Evolutionary conservation across 139 green algal genomes (phyloP), one percentile per base, ranked within the genome.

Genomic region (Pedinophyceae sp.): DNA sequence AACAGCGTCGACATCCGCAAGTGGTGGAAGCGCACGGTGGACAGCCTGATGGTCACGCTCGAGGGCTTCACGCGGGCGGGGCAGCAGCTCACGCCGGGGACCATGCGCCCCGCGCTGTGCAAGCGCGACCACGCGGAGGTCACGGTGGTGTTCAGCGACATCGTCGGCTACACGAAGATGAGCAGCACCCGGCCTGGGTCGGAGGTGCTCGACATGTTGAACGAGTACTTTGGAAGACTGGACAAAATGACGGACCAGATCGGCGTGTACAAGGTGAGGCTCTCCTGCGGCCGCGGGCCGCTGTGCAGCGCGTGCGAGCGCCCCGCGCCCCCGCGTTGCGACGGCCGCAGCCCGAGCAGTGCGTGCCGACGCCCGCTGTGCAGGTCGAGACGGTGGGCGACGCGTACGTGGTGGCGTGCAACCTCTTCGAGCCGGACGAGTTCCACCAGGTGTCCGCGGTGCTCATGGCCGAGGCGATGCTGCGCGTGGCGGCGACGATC

Each of bases 361-460:
- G n/a, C n/a, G n/a, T n/a, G n/a, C n/a, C n/a, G n/a, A n/a, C n/a
- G n/a, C n/a, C n/a, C n/a, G n/a, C 15, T n/a, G n/a, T n/a, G n/a
- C n/a, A n/a, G n/a, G n/a, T n/a, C 45, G 61, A 68, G 23, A 68
- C 61, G 3, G 30, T 68, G 3, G 61, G 61, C 18, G 61, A 68
- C 55, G 57, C 52, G 7, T 68, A 68, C 19, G 23, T 27, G 4
- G 43, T 23, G 19, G 4, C 43, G 19, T n/a, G 19, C 43, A 7
- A 18, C 18, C 13, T 50, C 19, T 7, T 50, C 5, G 13, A 50
- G 15, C 43, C 6, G 5, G 19, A 50, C 6, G 19, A 27, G 43
- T 27, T 6, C 43, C 43, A 6, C 4, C 19, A 18, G 25, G 23
- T 16, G 38, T 54, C 48, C 48, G 15, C 15, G 15, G 23, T 54